Percentiles rank a stretch among this genome's conserved stretches.
Evolutionary conservation across 345 rosid species (phyloP).

Genomic region (Eucalyptus shirleyi): DNA sequence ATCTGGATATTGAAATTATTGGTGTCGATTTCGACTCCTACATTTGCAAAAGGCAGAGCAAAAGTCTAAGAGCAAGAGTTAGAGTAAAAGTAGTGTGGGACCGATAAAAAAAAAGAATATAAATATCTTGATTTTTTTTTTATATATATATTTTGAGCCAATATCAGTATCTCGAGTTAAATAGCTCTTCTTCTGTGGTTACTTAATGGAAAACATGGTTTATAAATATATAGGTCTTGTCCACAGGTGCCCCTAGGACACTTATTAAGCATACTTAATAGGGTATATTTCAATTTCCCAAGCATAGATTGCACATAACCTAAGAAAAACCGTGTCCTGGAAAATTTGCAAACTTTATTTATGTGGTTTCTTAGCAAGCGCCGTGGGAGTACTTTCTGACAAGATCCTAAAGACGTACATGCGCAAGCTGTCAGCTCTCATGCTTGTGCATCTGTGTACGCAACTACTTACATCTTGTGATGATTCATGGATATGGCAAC

Average conservation of each 20-base stretch:
- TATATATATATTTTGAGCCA: not conserved
- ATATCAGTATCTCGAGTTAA: not conserved
- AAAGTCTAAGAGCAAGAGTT: accelerated
- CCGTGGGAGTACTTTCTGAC: not conserved
- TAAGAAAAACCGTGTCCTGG: not conserved
- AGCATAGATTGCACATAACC: not conserved
- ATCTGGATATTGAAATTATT: not conserved
- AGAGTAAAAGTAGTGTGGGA: no score
- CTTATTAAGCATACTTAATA: not conserved
- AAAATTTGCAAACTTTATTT: not conserved
- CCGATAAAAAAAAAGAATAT: no score
- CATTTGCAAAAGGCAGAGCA: no score
- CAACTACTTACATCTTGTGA: not conserved
- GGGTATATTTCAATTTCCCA: not conserved
- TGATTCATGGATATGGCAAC: not conserved
- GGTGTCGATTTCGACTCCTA: not conserved
- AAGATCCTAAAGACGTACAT: not conserved
- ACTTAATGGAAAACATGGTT: not conserved
- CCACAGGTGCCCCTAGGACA: not conserved
- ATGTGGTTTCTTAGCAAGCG: not conserved
- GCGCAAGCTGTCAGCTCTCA: not conserved
- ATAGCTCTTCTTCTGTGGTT: not conserved
- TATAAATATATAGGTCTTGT: not conserved
- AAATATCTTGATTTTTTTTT: not conserved
- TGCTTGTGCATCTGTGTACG: not conserved